These are phyloP conservation scores for Rubroboletus satanas DNA, from an alignment of 768 basidiomycete genomes.

Conservation along the genomic window DNA sequence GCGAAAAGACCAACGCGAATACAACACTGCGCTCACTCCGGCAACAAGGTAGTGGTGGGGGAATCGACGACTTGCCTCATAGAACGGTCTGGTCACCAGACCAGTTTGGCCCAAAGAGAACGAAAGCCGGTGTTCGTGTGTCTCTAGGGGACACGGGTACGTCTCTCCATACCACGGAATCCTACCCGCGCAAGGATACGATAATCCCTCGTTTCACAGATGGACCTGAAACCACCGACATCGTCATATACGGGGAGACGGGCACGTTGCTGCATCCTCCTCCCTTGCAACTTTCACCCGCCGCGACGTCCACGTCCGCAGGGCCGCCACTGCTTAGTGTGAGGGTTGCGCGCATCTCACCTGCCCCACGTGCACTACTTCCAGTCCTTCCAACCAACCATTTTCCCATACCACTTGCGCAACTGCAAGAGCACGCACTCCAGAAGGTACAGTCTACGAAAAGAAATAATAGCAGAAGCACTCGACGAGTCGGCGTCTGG, in stretches of 20 bases:
- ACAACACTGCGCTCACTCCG: too few species aligned
- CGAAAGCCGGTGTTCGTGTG: conserved; percentile 59
- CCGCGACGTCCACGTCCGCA: conserved; percentile 19
- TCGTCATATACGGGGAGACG: conserved; percentile 51
- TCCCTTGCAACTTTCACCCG: conserved; percentile 6
- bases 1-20: too few species aligned
- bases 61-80: too few species aligned
- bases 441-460: too few species aligned
- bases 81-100: too few species aligned
- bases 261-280: conserved; percentile 10
- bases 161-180: neutral
- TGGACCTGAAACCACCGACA: conserved; percentile 66
- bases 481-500: too few species aligned
- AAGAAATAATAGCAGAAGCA: too few species aligned
- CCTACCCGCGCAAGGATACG: neutral
- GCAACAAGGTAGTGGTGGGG: too few species aligned
- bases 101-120: conserved; percentile 26
- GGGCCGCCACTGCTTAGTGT: conserved; percentile 33
- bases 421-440: too few species aligned
- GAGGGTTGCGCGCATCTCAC: conserved; percentile 56
- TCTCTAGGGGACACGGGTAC: conserved; percentile 66
- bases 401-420: too few species aligned
- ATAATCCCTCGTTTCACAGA: conserved; percentile 34
- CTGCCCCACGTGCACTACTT: conserved; percentile 40
- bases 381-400: too few species aligned